Conservation (phyloP, 1,139 yeast genomes). For the Groenewaldozyma sp. region DNA sequence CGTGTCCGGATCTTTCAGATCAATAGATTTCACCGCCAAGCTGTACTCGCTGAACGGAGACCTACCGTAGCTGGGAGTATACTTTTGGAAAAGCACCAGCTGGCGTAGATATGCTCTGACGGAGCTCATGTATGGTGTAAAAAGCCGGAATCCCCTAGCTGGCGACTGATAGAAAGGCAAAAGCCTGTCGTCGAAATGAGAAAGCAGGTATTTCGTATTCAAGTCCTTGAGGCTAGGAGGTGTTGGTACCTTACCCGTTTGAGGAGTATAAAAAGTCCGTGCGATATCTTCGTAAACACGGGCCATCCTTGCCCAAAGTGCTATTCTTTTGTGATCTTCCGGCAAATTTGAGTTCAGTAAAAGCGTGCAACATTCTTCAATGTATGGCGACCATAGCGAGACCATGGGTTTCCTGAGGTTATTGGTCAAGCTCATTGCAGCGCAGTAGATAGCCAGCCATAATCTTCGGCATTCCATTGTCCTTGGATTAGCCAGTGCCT, state of each 20-base stretch:
- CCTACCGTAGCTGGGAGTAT: conserved; percentile 22
- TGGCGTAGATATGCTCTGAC: conserved; percentile 72
- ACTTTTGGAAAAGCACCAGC: conserved; percentile 36
- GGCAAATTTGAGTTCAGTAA: conserved; percentile 34
- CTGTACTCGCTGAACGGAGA: conserved; percentile 32
- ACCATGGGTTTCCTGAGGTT: conserved; percentile 24
- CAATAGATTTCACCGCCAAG: conserved; percentile 21
- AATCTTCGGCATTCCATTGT: conserved; percentile 29
- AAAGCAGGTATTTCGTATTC: conserved; percentile 17
- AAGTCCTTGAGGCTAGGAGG: conserved; percentile 26
- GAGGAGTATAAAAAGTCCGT: conserved; percentile 20
- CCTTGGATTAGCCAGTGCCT: conserved; percentile 28
- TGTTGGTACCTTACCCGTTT: conserved; percentile 15
- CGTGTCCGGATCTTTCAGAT: conserved; percentile 15
- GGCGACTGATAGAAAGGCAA: conserved; percentile 5
- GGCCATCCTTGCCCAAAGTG: conserved; percentile 51
- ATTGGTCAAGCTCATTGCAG: conserved; percentile 25
- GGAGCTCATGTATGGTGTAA: conserved; percentile 35
- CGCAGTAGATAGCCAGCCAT: conserved; percentile 27
- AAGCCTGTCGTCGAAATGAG: conserved; percentile 18
- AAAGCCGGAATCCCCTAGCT: too few relatives aligned
- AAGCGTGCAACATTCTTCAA: conserved; percentile 50
- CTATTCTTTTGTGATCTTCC: conserved; percentile 32
- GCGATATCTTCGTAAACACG: conserved; percentile 51
- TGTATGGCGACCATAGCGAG: conserved; percentile 40